Percentiles rank a stretch among this genome's conserved stretches.
Evolutionary conservation across 2,329 filamentous ascomycete genomes (phyloP).

Genomic region (Botrytis tulipae): DNA sequence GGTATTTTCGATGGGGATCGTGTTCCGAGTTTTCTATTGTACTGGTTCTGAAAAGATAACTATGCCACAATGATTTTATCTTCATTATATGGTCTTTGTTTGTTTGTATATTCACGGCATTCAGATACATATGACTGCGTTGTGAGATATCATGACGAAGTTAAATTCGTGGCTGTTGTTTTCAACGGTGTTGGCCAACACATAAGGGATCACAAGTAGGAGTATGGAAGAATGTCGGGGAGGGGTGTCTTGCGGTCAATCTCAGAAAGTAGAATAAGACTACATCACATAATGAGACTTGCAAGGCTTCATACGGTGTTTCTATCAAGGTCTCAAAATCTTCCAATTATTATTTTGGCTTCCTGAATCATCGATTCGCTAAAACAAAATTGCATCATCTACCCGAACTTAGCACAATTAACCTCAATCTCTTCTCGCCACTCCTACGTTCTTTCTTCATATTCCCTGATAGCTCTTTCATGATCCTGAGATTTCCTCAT

Average conservation of each 20-base stretch:
- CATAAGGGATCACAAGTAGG: not conserved
- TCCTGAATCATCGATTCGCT: not conserved
- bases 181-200: no score
- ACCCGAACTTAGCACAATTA: not conserved
- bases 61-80: not conserved
- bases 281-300: not conserved
- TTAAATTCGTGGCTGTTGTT: not conserved
- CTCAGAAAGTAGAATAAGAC: not conserved
- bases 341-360: not conserved
- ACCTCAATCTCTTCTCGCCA: not conserved
- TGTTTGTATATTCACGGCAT: not conserved
- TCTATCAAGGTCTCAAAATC: not conserved
- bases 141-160: not conserved
- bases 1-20: not conserved
- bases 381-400: not conserved
- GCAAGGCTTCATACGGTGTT: not conserved
- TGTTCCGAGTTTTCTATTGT: not conserved
- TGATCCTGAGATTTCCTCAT: not conserved
- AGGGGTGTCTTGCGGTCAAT: no score
- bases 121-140: not conserved
- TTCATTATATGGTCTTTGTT: not conserved
- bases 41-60: no score
- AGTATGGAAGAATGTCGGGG: not conserved
- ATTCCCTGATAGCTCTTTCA: not conserved
- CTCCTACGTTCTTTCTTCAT: not conserved